phyloP scores from a whole-genome alignment of 345 rosid species.

The Arabidopsis suecica region DNA sequence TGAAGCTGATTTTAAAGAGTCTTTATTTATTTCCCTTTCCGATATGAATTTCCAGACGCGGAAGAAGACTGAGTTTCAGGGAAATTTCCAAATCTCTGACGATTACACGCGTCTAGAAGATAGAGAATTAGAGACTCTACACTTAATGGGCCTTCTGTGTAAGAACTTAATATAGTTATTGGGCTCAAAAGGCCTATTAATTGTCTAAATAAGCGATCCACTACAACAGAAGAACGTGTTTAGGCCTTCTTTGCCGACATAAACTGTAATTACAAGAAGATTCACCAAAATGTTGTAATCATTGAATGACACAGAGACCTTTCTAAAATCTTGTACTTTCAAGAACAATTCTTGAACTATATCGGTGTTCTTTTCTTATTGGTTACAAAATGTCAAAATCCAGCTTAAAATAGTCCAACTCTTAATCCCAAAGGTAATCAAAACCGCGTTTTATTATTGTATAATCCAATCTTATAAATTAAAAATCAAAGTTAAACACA shows the following conservation, averaged over 20 bases:
- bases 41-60: conserved; percentile 3
- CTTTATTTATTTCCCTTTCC: conserved; percentile 4
- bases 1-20: not conserved
- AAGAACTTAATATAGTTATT: not conserved
- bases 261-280: not conserved
- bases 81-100: conserved; percentile 23
- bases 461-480: conserved; percentile 1
- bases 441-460: conserved; percentile 23
- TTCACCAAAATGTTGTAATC: not conserved
- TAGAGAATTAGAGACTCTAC: not conserved
- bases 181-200: conserved; percentile 19
- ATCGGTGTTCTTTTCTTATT: conserved; percentile 18
- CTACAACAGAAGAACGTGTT: not conserved
- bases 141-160: not conserved
- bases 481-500: not conserved
- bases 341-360: not conserved
- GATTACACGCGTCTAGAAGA: conserved; percentile 9
- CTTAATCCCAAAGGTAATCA: conserved; percentile 13
- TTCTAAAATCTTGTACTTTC: not conserved
- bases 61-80: not conserved
- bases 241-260: conserved; percentile 5
- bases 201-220: not conserved
- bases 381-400: not conserved
- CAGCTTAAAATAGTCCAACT: conserved; percentile 9
- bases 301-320: not conserved